Conservation (phyloP, 148 eudicot genomes). For the Vaccinium macrocarpon region DNA sequence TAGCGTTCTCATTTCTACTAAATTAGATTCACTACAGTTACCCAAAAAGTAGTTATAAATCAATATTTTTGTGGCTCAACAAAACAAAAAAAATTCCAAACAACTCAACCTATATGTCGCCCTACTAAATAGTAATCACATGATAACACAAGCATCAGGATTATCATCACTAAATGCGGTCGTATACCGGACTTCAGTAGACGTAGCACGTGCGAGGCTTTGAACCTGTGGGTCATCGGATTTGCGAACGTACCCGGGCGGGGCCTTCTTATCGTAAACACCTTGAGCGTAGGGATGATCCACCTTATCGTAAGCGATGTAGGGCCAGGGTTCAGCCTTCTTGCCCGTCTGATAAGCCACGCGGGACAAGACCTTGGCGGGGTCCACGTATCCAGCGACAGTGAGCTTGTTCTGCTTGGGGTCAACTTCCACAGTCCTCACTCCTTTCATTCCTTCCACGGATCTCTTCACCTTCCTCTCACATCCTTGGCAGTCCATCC, state of each 20-base stretch:
- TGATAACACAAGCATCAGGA: conserved; percentile 63
- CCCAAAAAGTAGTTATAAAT: too few species aligned
- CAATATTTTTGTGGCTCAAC: too few species aligned
- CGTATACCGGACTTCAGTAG: conserved; percentile 86
- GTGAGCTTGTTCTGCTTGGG: conserved; percentile 75
- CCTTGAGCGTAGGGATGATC: conserved; percentile 83
- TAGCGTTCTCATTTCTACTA: background rate
- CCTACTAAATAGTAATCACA: conserved; percentile 35
- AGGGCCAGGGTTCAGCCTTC: conserved; percentile 83
- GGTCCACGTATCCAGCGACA: conserved; percentile 71
- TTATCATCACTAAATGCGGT: conserved; percentile 94
- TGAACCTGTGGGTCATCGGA: conserved; percentile 35
- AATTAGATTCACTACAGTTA: too few species aligned
- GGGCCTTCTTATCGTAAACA: conserved; percentile 73
- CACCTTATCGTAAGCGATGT: conserved; percentile 72
- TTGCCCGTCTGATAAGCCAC: conserved; percentile 77
- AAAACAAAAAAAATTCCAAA: too few species aligned
- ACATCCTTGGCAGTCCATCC: conserved; percentile 90
- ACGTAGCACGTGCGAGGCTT: conserved; percentile 69
- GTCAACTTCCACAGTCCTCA: conserved; percentile 54
- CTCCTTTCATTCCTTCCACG: conserved; percentile 91
- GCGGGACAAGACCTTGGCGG: conserved; percentile 68
- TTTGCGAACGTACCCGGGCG: conserved; percentile 74
- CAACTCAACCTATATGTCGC: too few species aligned
- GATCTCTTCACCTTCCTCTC: conserved; percentile 74